A percentile compares a stretch with the other conserved stretches of the same genome.
Conservation (phyloP, 495 filamentous ascomycete genomes). For the Aspergillus nanangensis region DNA sequence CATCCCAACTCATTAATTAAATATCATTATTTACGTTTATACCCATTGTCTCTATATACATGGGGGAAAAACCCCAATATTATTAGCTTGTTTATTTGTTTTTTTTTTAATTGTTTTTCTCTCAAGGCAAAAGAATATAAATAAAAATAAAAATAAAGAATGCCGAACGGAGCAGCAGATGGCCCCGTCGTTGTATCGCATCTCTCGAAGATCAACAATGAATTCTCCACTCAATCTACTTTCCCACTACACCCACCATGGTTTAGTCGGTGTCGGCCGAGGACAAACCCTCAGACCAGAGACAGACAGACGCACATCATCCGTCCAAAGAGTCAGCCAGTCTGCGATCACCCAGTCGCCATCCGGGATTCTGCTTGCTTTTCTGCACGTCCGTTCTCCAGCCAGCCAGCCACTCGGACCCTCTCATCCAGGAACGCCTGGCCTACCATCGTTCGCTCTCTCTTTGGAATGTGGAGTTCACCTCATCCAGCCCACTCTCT, state of each 20-base stretch:
- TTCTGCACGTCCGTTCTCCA: conserved; percentile 5
- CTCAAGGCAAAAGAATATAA: too few relatives aligned
- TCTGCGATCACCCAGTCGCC: conserved; percentile 3
- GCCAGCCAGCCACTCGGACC: conserved; percentile 9
- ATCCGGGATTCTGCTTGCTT: conserved; percentile 1
- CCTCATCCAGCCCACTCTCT: background rate
- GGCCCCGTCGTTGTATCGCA: background rate
- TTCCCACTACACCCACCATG: conserved; percentile 1
- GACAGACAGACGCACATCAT: conserved; percentile 27
- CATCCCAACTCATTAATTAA: background rate
- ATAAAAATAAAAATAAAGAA: too few relatives aligned
- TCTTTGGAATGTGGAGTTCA: conserved; percentile 9
- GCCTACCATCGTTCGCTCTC: conserved; percentile 3
- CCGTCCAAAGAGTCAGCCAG: conserved; percentile 5
- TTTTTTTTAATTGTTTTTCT: too few relatives aligned
- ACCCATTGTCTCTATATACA: too few relatives aligned
- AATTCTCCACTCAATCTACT: too few relatives aligned
- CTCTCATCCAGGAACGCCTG: conserved; percentile 14
- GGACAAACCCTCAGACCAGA: conserved; percentile 15
- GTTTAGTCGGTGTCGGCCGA: conserved; percentile 3
- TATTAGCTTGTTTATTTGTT: too few relatives aligned
- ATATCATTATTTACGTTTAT: too few relatives aligned
- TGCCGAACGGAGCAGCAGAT: background rate
- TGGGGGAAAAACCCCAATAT: too few relatives aligned
- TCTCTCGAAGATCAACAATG: background rate